phyloP scores from a whole-genome alignment of 768 basidiomycete genomes.

The Amanita polypyramis region DNA sequence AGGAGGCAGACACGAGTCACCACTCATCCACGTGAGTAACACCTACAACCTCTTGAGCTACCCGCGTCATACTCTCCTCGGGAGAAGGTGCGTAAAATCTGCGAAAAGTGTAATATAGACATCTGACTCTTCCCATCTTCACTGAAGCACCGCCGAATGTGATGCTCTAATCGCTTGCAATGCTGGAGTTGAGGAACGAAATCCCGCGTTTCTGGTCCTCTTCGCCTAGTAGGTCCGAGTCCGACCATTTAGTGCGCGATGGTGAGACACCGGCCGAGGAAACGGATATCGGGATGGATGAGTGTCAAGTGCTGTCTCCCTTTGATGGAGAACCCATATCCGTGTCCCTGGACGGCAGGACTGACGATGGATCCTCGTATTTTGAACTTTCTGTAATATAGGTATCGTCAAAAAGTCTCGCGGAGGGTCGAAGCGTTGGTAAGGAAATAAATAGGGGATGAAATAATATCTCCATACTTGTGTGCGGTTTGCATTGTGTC shows the following conservation, averaged over 20 bases:
- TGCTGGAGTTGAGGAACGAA: neutral
- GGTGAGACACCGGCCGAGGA: neutral
- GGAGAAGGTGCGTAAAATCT: conserved; percentile 5
- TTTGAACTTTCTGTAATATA: neutral
- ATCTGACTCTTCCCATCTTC: conserved; percentile 5
- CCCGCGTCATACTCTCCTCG: conserved; percentile 2
- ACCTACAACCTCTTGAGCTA: neutral
- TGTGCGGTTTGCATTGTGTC: conserved; percentile 6
- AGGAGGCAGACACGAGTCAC: conserved; percentile 2
- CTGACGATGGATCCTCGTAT: conserved; percentile 3
- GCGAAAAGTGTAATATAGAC: conserved; percentile 1
- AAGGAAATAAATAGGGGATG: conserved; percentile 6
- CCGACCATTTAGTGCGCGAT: conserved; percentile 3
- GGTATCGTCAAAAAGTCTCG: neutral
- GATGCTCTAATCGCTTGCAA: neutral
- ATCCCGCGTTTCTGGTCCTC: conserved; percentile 1
- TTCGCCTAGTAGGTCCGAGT: conserved; percentile 1
- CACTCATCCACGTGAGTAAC: neutral
- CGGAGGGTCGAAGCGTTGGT: conserved; percentile 1
- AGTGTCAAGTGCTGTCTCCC: neutral
- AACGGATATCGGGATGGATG: conserved; percentile 6
- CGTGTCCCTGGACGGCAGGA: conserved; percentile 1
- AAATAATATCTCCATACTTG: conserved; percentile 3
- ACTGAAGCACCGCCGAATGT: conserved; percentile 1
- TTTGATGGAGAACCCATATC: conserved; percentile 5